Conservation (phyloP, 164 flowering plant genomes). For the Buxus sempervirens region DNA sequence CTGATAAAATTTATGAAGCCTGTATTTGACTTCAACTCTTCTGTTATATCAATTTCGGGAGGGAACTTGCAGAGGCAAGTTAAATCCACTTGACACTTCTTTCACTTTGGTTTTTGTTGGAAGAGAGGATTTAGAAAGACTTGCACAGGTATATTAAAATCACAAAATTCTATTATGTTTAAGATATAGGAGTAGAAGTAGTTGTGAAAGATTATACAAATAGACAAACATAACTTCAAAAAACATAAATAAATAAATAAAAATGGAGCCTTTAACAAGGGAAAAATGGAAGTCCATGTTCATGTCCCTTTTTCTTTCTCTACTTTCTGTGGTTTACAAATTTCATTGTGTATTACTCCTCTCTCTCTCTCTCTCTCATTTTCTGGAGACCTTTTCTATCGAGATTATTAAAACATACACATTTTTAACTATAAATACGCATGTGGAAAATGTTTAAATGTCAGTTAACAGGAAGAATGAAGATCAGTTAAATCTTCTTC, state of each 20-base stretch:
- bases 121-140: neutral
- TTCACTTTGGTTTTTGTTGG: neutral
- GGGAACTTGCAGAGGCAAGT: slow-evolving; percentile 71
- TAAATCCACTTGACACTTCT: neutral
- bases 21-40: slow-evolving; percentile 80
- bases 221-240: neutral
- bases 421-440: neutral
- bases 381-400: neutral
- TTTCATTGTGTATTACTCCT: no score
- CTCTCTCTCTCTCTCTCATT: no score
- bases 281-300: neutral
- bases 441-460: neutral
- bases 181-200: neutral
- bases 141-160: neutral
- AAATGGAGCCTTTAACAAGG: neutral
- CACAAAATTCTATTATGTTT: neutral
- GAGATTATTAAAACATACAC: neutral
- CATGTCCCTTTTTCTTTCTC: no score
- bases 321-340: neutral
- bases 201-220: neutral
- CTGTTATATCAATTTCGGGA: slow-evolving; percentile 64
- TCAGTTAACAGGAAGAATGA: neutral
- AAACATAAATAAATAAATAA: neutral
- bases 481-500: neutral
- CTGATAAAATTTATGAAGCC: slow-evolving; percentile 70